These are phyloP conservation scores for Candida ficus DNA, from an alignment of 805 yeast genomes.

Conservation along the genomic window DNA sequence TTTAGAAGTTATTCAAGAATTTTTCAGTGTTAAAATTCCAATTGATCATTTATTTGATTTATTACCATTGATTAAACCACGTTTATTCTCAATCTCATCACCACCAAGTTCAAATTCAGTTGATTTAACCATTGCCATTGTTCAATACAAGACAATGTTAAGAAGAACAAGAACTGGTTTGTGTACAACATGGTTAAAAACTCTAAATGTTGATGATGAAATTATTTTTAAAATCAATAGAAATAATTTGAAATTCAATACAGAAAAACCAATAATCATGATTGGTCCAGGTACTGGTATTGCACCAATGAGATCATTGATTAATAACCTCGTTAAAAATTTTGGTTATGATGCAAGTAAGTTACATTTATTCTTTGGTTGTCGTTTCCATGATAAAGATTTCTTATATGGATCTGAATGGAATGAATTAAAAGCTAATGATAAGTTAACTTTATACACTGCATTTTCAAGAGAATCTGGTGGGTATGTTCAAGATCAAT, in stretches of 20 bases:
- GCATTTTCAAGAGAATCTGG: conserved; percentile 48
- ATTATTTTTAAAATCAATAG: conserved; percentile 48
- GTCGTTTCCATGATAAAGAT: conserved; percentile 61
- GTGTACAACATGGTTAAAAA: conserved; percentile 72
- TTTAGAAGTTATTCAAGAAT: conserved; percentile 78
- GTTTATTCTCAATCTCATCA: conserved; percentile 84
- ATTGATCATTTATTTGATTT: conserved; percentile 69
- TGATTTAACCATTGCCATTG: conserved; percentile 78
- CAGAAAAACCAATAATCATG: conserved; percentile 52
- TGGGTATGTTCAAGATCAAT: conserved; percentile 74
- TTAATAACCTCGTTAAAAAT: conserved; percentile 34
- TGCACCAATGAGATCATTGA: conserved; percentile 82
- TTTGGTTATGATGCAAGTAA: conserved; percentile 21
- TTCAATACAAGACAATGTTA: conserved; percentile 79
- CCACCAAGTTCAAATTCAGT: conserved; percentile 35
- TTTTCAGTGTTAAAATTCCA: conserved; percentile 71
- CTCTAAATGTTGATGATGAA: conserved; percentile 40
- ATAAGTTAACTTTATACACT: conserved; percentile 36
- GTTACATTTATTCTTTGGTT: conserved; percentile 67
- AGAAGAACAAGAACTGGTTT: conserved; percentile 73
- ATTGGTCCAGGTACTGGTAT: conserved; percentile 95
- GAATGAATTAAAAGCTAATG: conserved; percentile 30
- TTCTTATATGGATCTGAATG: conserved; percentile 58
- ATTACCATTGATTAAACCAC: conserved; percentile 72
- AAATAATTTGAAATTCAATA: conserved; percentile 37